phyloP scores from a whole-genome alignment of 2,329 filamentous ascomycete genomes.

The Cadophora gregata region DNA sequence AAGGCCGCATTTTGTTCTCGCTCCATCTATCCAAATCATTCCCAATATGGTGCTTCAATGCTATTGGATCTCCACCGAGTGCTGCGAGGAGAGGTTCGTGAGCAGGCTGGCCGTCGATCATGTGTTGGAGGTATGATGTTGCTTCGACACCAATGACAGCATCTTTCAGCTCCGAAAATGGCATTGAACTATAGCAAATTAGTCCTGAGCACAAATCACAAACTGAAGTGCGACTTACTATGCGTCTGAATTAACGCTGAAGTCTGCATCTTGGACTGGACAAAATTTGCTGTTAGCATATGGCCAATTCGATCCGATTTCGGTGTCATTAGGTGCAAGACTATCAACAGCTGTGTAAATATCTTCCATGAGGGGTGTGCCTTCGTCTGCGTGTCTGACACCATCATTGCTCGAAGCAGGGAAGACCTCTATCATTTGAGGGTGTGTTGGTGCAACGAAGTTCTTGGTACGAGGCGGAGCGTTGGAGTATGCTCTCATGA shows the following conservation, averaged over 20 bases:
- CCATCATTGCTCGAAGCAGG: slow-evolving; percentile 1
- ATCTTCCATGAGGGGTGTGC: too few species aligned
- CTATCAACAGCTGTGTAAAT: not conserved
- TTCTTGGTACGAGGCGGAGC: not conserved
- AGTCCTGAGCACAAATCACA: not conserved
- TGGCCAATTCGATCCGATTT: slow-evolving; percentile 13
- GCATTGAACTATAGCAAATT: slow-evolving; percentile 15
- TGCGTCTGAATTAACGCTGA: slow-evolving; percentile 19
- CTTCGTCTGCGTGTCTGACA: not conserved
- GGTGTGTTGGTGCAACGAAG: too few species aligned
- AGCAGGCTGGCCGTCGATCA: slow-evolving; percentile 72
- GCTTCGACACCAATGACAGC: slow-evolving; percentile 86
- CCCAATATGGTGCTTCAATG: slow-evolving; percentile 76
- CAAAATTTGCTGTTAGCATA: slow-evolving; percentile 17
- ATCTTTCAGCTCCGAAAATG: slow-evolving; percentile 43
- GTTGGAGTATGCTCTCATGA: not conserved
- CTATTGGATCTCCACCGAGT: slow-evolving; percentile 84
- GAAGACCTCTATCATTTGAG: too few species aligned
- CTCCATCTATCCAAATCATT: slow-evolving; percentile 77
- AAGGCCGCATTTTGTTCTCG: slow-evolving; percentile 71
- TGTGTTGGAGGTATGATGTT: slow-evolving; percentile 81
- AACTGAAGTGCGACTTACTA: slow-evolving; percentile 18
- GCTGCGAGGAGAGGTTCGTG: slow-evolving; percentile 90
- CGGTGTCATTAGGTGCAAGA: not conserved
- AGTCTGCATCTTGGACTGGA: slow-evolving; percentile 22